These are phyloP conservation scores for Backusella tarrabulga DNA, from an alignment of 192 early-diverging fungal genomes.

Conservation along the genomic window DNA sequence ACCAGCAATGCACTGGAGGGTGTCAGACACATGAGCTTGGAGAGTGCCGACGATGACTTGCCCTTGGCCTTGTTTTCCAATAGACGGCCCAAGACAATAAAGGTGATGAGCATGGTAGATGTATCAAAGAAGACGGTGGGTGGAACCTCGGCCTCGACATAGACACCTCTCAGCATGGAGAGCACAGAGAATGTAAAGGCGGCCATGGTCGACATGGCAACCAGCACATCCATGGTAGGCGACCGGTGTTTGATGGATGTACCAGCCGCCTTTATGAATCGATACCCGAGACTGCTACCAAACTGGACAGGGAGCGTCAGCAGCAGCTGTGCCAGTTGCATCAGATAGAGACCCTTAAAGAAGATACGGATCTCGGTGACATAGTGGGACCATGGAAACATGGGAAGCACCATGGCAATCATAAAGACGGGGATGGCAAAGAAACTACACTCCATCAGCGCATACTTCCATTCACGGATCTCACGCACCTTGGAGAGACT, in stretches of 20 bases:
- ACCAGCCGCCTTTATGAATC: slow-evolving; percentile 79
- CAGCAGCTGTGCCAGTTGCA: slow-evolving; percentile 62
- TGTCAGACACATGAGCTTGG: slow-evolving; percentile 84
- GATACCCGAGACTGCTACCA: slow-evolving; percentile 59
- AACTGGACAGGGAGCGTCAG: slow-evolving; percentile 95
- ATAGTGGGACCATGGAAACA: slow-evolving; percentile 38
- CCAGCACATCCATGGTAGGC: slow-evolving; percentile 96
- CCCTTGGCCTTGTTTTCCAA: slow-evolving; percentile 95
- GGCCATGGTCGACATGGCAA: slow-evolving; percentile 81
- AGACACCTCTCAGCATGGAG: slow-evolving; percentile 66
- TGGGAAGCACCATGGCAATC: slow-evolving; percentile 75
- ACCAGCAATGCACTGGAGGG: slow-evolving; percentile 72
- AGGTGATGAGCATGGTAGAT: slow-evolving; percentile 85
- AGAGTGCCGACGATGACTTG: slow-evolving; percentile 84
- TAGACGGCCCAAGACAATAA: slow-evolving; percentile 90
- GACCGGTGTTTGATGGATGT: slow-evolving; percentile 75
- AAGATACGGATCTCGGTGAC: slow-evolving; percentile 19
- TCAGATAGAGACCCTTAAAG: slow-evolving; percentile 64
- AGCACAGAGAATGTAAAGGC: slow-evolving; percentile 84
- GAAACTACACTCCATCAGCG: slow-evolving; percentile 61
- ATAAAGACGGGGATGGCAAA: slow-evolving; percentile 85
- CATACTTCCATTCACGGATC: slow-evolving; percentile 74
- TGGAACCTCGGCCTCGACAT: slow-evolving; percentile 43
- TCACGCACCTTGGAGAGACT: slow-evolving; percentile 84
- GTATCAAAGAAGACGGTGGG: slow-evolving; percentile 96